Base-by-base conservation (phyloP, 2,329 filamentous ascomycete species). In the Hypoxylon sp. region DNA sequence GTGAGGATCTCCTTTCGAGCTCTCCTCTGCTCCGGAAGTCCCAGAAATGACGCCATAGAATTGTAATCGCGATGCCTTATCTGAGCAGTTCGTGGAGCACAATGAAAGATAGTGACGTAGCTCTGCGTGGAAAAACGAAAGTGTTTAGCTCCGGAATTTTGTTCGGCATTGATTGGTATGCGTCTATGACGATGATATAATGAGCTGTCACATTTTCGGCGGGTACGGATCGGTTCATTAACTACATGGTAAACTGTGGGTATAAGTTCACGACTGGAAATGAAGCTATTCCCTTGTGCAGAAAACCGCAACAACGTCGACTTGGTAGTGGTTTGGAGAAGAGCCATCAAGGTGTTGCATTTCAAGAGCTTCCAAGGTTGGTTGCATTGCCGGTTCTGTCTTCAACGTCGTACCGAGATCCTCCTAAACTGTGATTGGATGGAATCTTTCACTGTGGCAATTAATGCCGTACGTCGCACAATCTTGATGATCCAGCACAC, bases 61-160 rank as follows among this genome's bases (percentile, higher is more conserved):
- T 22, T 20, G 39, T 52, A 52, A 59, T 24, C 34, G 5, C 17
- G 13, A 13, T 6, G 11, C n/a, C 50, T 43, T 32, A 43, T 52
- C 17, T 13, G 7, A 50, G 32, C 19, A 22, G 10, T 53, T 17
- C 48, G 22, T 19, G 20, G 46, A 47, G 32, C 32, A 22, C 10
- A 44, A 57, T 43, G 20, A 50, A 47, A 19, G n/a, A 46, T 63
- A 34, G 56, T 64, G 60, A 64, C 60, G 60, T 64, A 64, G 49
- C 30, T 26, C n/a, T 19, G 37, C 37, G 8, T 3, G 7, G n/a
- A 8, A 8, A 30, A 34, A 8, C 17, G 32, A 41, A n/a, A 28
- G 7, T 48, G 19, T 54, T 51, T 59, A 55, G 55, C 51, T 19
- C 48, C 48, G 5, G 44, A 24, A 20, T 39, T 39, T 37, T n/a